Evolutionary conservation across 305 asterid species (phyloP), one percentile per base, ranked within the genome.

Genomic region (Ilex paraguariensis): DNA sequence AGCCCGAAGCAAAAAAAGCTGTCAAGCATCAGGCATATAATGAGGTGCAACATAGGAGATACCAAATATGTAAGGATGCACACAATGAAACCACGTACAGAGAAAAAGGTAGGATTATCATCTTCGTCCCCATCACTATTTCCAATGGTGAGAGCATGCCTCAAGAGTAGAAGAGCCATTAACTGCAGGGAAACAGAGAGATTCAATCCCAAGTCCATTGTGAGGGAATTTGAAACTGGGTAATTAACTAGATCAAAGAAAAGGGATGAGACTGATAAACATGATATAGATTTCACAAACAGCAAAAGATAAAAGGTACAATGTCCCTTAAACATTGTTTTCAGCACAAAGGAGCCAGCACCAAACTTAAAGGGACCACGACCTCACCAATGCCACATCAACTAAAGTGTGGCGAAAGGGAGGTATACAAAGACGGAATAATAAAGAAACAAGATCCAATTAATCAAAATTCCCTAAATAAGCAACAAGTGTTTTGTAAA

Each of bases 1-100:
- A 54, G 69, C 87, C 15, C 84, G 81, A 46, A 81, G 87, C 79
- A 81, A 55, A 68, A 81, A 73, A 71, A 81, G 80, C 87, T 81
- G 66, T 62, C 53, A 59, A 57, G 52, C 48, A 61, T 52, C 40
- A 67, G 61, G 28, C 30, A 55, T 39, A 40, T 32, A 52, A 71
- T 64, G 57, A 42, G 54, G 65, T 11, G 51, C 36, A 36, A 50
- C 32, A 46, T 14, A 21, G 49, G 55, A 60, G 49, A 44, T 31
- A 54, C 13, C n/a, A 10, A 10, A 32, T 59, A 54, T n/a, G 31
- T n/a, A 49, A 54, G 60, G 39, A 28, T 6, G 42, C 42, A 52
- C 17, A 12, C 42, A 28, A 28, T 12, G 10, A 56, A 3, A 54
- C 56, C 69, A 73, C 87, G 58, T 70, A 81, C 87, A 53, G 87